Evolutionary conservation across 768 basidiomycete genomes (phyloP).

Genomic region (Kondoa subrosea): DNA sequence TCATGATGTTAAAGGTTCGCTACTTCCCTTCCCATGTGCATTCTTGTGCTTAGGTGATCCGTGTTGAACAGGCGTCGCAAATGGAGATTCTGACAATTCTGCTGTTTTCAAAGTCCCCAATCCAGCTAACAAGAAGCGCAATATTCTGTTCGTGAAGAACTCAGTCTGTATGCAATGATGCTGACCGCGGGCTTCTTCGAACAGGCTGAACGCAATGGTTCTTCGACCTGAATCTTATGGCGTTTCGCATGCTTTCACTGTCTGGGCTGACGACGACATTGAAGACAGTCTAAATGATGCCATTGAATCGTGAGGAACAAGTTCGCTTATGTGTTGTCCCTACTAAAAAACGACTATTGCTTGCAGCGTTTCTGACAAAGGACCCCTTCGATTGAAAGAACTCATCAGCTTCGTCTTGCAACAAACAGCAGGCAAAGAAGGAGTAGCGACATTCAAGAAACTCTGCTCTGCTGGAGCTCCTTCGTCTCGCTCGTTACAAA

Average conservation of each 20-base stretch:
- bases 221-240: neutral
- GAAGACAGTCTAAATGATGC: neutral
- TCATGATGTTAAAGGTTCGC: neutral
- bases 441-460: neutral
- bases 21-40: neutral
- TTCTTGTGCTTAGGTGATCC: neutral
- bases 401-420: neutral
- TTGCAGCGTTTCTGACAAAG: neutral
- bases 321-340: neutral
- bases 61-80: neutral
- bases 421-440: neutral
- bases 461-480: neutral
- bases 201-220: neutral
- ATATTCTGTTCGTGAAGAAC: neutral
- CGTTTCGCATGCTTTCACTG: neutral
- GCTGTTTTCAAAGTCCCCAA: neutral
- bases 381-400: neutral
- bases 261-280: conserved; percentile 3
- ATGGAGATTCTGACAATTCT: neutral
- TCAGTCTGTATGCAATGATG: no score
- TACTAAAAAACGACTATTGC: neutral
- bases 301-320: neutral
- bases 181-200: no score
- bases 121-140: neutral
- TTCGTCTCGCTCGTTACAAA: neutral